phyloP scores from a whole-genome alignment of 106 monocot species.

The Hemerocallis citrina region DNA sequence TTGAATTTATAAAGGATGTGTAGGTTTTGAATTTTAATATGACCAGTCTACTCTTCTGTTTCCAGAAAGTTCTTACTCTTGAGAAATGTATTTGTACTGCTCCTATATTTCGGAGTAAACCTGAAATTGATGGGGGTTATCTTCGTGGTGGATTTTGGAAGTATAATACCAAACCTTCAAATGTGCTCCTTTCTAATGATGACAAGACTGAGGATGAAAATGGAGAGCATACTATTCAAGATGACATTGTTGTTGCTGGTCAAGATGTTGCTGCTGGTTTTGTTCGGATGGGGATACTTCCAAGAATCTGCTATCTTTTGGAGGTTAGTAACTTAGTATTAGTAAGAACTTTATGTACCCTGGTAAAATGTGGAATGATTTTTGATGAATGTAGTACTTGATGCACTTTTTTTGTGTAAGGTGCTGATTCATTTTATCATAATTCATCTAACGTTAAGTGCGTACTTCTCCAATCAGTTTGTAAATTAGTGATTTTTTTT shows the following conservation, averaged over 20 bases:
- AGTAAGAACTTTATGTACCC: background rate
- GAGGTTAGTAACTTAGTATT: constrained; percentile 54
- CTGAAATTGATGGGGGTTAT: constrained; percentile 65
- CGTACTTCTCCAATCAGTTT: too few species aligned
- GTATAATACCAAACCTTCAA: constrained; percentile 83
- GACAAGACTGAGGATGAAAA: constrained; percentile 34
- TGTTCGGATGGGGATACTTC: constrained; percentile 89
- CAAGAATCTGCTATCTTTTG: constrained; percentile 87
- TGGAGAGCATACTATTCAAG: constrained; percentile 68
- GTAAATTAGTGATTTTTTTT: too few species aligned
- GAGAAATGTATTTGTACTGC: constrained; percentile 57
- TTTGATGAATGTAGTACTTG: too few species aligned
- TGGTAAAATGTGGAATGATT: background rate
- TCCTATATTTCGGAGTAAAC: constrained; percentile 79
- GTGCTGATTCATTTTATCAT: too few species aligned
- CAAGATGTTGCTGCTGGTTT: constrained; percentile 95
- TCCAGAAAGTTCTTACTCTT: constrained; percentile 50
- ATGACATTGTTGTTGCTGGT: constrained; percentile 79
- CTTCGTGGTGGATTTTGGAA: constrained; percentile 97
- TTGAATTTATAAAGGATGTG: too few species aligned
- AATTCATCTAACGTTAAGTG: too few species aligned
- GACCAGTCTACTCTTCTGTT: constrained; percentile 1
- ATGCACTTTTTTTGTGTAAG: too few species aligned
- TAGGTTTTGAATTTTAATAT: background rate
- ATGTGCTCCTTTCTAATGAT: constrained; percentile 43